Percentiles rank a stretch among this genome's conserved stretches.
Evolutionary conservation across 148 eudicot species (phyloP).

Genomic region (Limonium bicolor): DNA sequence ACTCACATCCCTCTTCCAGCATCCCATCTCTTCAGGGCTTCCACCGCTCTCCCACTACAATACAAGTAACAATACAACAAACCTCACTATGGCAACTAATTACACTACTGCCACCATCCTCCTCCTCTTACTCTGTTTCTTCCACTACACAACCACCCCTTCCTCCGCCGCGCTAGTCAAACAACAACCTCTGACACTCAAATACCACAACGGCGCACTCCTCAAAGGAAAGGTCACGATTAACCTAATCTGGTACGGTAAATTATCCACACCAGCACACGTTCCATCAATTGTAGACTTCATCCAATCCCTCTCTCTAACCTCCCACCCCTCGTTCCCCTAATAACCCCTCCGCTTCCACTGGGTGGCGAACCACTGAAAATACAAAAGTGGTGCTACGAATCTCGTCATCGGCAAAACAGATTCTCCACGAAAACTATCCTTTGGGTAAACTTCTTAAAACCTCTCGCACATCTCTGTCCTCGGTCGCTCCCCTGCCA

Average conservation of each 20-base stretch:
- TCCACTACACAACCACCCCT: neutral
- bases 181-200: neutral
- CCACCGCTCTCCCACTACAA: too few relatives aligned
- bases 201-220: conserved; percentile 36
- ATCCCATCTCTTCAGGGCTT: too few relatives aligned
- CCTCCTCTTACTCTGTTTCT: too few relatives aligned
- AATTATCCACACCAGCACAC: conserved; percentile 21
- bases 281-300: conserved; percentile 26
- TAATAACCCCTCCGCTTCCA: conserved; percentile 5
- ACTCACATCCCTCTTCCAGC: too few relatives aligned
- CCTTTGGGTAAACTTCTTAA: neutral
- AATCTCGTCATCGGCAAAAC: neutral
- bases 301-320: conserved; percentile 18
- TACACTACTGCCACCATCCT: too few relatives aligned
- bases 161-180: too few relatives aligned
- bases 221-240: conserved; percentile 24
- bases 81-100: too few relatives aligned
- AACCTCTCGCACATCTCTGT: neutral
- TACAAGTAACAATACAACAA: too few relatives aligned
- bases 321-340: conserved; percentile 2
- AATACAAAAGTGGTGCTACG: neutral
- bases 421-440: neutral
- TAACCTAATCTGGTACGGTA: conserved; percentile 41
- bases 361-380: neutral
- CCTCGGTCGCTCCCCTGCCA: neutral